These are phyloP conservation scores for Candida neerlandica DNA, from an alignment of 1,139 yeast genomes.

Conservation along the genomic window DNA sequence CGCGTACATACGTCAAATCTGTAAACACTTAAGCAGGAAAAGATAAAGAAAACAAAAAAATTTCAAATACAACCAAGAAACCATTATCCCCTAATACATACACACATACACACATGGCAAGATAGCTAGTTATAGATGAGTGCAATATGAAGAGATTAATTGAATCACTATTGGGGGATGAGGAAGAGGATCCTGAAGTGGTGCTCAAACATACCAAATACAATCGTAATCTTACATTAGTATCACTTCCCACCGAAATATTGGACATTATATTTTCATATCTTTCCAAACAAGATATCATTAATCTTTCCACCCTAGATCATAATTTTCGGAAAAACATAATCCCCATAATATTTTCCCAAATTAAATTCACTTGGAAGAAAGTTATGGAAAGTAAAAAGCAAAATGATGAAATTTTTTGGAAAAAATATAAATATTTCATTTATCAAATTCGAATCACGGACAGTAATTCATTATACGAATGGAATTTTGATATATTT, in stretches of 20 bases:
- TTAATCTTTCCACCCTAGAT: constrained; percentile 25
- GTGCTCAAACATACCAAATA: constrained; percentile 2
- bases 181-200: not conserved
- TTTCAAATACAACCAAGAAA: not conserved
- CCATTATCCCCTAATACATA: no score
- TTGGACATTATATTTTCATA: constrained; percentile 24
- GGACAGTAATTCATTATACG: constrained; percentile 42
- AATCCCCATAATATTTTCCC: constrained; percentile 24
- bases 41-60: not conserved
- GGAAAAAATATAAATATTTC: constrained; percentile 12
- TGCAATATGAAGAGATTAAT: not conserved
- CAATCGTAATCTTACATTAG: constrained; percentile 11
- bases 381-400: constrained; percentile 11
- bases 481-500: constrained; percentile 43
- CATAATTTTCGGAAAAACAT: constrained; percentile 24
- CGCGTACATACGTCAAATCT: not conserved
- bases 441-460: constrained; percentile 29
- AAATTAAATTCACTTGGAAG: constrained; percentile 35
- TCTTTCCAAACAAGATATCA: constrained; percentile 24
- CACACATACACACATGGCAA: no score
- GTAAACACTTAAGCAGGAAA: not conserved
- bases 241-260: constrained; percentile 32
- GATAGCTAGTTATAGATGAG: no score
- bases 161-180: no score
- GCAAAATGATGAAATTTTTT: constrained; percentile 5